These are phyloP conservation scores for Anacardium occidentale DNA, from an alignment of 345 rosid species.

Conservation along the genomic window DNA sequence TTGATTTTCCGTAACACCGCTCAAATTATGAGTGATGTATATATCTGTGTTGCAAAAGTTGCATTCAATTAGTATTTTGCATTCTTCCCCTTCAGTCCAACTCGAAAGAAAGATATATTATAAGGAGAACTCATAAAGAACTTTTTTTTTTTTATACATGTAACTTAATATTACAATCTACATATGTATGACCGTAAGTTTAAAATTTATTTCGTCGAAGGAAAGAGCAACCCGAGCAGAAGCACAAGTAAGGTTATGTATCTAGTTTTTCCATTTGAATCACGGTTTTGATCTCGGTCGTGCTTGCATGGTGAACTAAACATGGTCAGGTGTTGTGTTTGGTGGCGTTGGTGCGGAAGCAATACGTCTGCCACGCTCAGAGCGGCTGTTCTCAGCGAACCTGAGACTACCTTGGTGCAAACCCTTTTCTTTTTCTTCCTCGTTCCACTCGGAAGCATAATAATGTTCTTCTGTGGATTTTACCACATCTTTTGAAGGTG, in stretches of 20 bases:
- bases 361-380: constrained; percentile 60
- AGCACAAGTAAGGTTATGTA: background rate
- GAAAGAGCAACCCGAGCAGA: background rate
- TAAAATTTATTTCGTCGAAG: too few species aligned
- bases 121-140: too few species aligned
- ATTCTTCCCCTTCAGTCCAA: too few species aligned
- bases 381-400: constrained; percentile 70
- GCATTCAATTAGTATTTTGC: background rate
- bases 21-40: background rate
- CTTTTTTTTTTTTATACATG: too few species aligned
- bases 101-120: too few species aligned
- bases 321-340: constrained; percentile 9
- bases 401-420: constrained; percentile 60
- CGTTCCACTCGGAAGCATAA: constrained; percentile 60
- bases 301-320: background rate
- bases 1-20: background rate
- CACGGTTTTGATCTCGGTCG: background rate
- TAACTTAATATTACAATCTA: too few species aligned
- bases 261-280: background rate
- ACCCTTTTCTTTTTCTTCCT: constrained; percentile 61
- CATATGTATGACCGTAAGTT: too few species aligned
- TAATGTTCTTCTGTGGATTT: constrained; percentile 58
- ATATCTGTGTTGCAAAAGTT: background rate
- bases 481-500: constrained; percentile 40
- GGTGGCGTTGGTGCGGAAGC: constrained; percentile 50